phyloP scores from a whole-genome alignment of 75 land plant species.

The Adiantum capillusveneris region DNA sequence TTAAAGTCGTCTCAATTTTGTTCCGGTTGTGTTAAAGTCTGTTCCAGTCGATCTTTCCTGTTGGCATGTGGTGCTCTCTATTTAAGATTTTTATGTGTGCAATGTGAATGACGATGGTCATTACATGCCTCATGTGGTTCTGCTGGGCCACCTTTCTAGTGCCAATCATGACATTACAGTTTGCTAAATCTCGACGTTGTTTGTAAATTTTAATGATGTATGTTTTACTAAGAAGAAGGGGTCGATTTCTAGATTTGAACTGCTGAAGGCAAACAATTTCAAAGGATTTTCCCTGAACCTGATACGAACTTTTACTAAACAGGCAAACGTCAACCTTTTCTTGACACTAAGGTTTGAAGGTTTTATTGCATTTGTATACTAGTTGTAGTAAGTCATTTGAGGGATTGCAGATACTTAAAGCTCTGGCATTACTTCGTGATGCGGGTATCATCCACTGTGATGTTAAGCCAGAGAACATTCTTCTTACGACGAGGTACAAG shows the following conservation, averaged over 20 bases:
- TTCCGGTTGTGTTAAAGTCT: too few relatives aligned
- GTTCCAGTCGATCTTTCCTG: too few relatives aligned
- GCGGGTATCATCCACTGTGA: slow-evolving; percentile 96
- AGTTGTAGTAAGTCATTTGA: neutral
- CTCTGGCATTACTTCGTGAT: slow-evolving; percentile 68
- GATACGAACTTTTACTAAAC: slow-evolving; percentile 71
- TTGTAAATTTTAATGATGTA: too few relatives aligned
- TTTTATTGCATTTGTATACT: neutral
- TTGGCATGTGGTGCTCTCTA: too few relatives aligned
- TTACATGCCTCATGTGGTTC: too few relatives aligned
- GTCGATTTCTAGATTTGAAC: slow-evolving; percentile 75
- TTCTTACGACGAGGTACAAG: slow-evolving; percentile 58
- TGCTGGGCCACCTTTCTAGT: too few relatives aligned
- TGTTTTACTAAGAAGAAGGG: neutral
- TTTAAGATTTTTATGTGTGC: too few relatives aligned
- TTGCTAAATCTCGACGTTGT: too few relatives aligned
- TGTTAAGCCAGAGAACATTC: slow-evolving; percentile 97
- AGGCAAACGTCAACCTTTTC: slow-evolving; percentile 33
- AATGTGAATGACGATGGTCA: too few relatives aligned
- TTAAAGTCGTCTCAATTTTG: too few relatives aligned
- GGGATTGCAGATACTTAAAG: slow-evolving; percentile 58
- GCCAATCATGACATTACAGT: too few relatives aligned
- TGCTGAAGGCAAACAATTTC: slow-evolving; percentile 59
- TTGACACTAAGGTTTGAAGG: too few relatives aligned
- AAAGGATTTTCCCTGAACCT: slow-evolving; percentile 71